phyloP scores from a whole-genome alignment of 2,329 filamentous ascomycete species.

The Fusarium sp. region DNA sequence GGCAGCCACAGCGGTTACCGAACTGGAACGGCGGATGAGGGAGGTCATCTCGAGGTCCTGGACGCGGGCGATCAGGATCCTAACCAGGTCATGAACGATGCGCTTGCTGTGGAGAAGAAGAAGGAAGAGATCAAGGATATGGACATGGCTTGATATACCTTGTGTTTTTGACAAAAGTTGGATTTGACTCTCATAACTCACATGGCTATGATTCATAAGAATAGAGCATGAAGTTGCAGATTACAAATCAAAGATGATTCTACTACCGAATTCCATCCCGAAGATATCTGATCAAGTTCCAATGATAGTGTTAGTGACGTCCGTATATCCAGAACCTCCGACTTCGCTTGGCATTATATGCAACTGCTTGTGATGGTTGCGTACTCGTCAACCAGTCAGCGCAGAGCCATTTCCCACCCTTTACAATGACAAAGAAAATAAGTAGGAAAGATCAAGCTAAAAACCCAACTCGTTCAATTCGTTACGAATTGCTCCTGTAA shows the following conservation, averaged over 20 bases:
- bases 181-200: background rate
- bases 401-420: background rate
- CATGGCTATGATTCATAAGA: background rate
- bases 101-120: constrained; percentile 24
- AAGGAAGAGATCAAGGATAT: constrained; percentile 31
- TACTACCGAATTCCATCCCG: background rate
- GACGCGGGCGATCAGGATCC: constrained; percentile 35
- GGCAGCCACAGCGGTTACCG: constrained; percentile 46
- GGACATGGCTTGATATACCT: constrained; percentile 23
- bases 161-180: background rate
- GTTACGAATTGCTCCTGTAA: background rate
- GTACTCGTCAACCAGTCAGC: background rate
- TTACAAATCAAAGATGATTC: background rate
- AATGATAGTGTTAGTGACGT: background rate
- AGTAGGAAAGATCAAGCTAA: background rate
- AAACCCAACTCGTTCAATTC: background rate
- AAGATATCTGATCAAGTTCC: background rate
- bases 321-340: background rate
- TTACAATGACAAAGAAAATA: background rate
- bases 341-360: background rate
- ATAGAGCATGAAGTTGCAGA: background rate
- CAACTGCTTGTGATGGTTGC: background rate
- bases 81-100: constrained; percentile 31
- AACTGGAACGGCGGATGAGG: constrained; percentile 35
- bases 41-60: constrained; percentile 29